Evolutionary conservation across 257 asterid species (phyloP), one percentile per base, ranked within the genome.

Genomic region (Sherardia arvensis): DNA sequence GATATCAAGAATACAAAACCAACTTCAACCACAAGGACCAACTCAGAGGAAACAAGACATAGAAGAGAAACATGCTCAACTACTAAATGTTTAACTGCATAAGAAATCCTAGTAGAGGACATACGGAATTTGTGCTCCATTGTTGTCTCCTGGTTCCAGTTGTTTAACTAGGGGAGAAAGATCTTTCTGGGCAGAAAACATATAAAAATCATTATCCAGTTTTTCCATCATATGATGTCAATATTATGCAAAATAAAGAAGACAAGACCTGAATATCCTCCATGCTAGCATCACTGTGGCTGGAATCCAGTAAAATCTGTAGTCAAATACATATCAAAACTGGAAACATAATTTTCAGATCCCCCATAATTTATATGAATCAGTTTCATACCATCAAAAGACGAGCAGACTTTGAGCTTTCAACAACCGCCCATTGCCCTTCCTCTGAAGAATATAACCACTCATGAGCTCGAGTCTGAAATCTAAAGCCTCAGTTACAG

Each of bases 401-500:
- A 64, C 99, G 93, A 72, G 95, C 90, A 78, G 90, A 83, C 77
- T 84, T 87, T 23, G 97, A 73, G 71, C 82, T 90, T 72, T 56
- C 90, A 67, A 87, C 88, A 68, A 93, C 78, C 62, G 81, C 64
- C 95, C 96, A 81, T 74, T 90, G 99, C 53, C 99, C 99, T 85
- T 87, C 92, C 77, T 81, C 92, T 62, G 97, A 79, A 53, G 97
- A 77, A 76, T 79, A 90, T 69, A 93, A 85, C 99, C 99, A 93
- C 72, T 87, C 96, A 69, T 71, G 81, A 76, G 82, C 90, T 80
- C 96, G 88, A 69, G 71, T 68, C 99, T 93, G 90, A 83, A 84
- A 87, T 70, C 67, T 70, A 55, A n/a, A 77, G 70, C 33, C 68
- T 77, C 55, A 34, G 83, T 81, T 72, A 84, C 60, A 74, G 68